Evolutionary conservation across 495 filamentous ascomycete species (phyloP), one percentile per base, ranked within the genome.

Genomic region (Aspergillus sparsus): DNA sequence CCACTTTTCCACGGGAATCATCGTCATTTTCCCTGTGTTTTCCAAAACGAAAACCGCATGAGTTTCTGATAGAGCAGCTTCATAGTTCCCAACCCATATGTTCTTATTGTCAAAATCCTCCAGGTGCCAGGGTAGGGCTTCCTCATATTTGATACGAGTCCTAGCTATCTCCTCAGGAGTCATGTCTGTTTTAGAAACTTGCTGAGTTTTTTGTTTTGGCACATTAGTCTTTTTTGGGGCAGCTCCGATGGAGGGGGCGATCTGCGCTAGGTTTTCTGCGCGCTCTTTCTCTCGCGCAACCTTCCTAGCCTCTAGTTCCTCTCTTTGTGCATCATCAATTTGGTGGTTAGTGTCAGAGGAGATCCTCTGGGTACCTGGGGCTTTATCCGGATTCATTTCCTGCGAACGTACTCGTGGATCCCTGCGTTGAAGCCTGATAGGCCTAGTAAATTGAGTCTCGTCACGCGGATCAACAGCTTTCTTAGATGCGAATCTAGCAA

Each of bases 41-140:
- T 89, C 87, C 16, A 89, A 81, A 12, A 89, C 80, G 57, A 98
- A 85, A 27, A 92, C 86, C 7, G 89, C 87, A 66, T 88, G 84
- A 0, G 82, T 84, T 46, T 93, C 86, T 0, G 92, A 95, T 49
- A 97, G 75, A 27, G 89, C 88, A 10, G 87, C 87, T 67, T 97
- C 89, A 63, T 97, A 96, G 45, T 87, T 89, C 16, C 93, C 95
- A 27, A 93, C 87, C 92, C 92, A 98, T 2, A 87, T 88, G 62
- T 95, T 89, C 67, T 91, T 95, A 66, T 91, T 89, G 64, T 97
- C 93, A 55, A 92, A 95, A 72, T 98, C 94, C 67, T 98, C 94
- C 49, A 98, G 71, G 69, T 97, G 92, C 94, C 94, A 98, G 9
- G 95, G 95, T 42, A 96, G 75, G 7, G 91, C 89, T 67, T 98